Conservation (phyloP, 1,284 basidiomycete species). For the Fomitopsis pinicola region DNA sequence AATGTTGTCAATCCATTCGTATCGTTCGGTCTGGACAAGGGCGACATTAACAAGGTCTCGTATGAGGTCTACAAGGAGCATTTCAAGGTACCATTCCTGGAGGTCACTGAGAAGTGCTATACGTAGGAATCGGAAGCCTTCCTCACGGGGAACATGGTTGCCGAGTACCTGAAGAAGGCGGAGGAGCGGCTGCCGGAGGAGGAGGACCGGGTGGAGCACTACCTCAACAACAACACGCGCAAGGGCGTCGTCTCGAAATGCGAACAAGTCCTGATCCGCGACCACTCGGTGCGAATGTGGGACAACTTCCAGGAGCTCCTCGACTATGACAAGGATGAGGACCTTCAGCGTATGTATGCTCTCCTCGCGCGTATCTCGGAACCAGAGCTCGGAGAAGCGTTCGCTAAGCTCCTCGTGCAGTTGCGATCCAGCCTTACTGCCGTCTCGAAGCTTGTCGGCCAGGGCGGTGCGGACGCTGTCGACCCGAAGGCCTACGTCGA, state of each 20-base stretch:
- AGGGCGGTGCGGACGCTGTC: slow-evolving; percentile 61
- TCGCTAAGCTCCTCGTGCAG: too few relatives aligned
- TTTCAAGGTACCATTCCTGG: slow-evolving; percentile 89
- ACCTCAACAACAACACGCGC: slow-evolving; percentile 86
- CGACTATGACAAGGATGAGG: slow-evolving; percentile 91
- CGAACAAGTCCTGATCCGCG: slow-evolving; percentile 89
- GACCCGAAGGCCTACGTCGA: slow-evolving; percentile 95
- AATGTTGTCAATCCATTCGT: slow-evolving; percentile 97
- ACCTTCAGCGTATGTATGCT: slow-evolving; percentile 93
- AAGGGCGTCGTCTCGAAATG: slow-evolving; percentile 87
- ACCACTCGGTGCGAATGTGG: slow-evolving; percentile 87
- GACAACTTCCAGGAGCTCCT: slow-evolving; percentile 93
- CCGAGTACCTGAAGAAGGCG: slow-evolving; percentile 97
- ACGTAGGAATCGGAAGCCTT: slow-evolving; percentile 88
- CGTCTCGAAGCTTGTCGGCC: slow-evolving; percentile 79
- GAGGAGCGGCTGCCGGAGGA: slow-evolving; percentile 92
- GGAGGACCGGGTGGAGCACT: slow-evolving; percentile 92
- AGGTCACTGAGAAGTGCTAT: slow-evolving; percentile 90
- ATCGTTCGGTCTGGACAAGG: slow-evolving; percentile 90
- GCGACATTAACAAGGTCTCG: slow-evolving; percentile 87
- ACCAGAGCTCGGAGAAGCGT: too few relatives aligned
- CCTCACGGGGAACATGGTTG: slow-evolving; percentile 86
- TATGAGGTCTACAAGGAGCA: slow-evolving; percentile 94
- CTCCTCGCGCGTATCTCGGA: slow-evolving; percentile 87
- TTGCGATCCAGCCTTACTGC: slow-evolving; percentile 81